Percentiles rank a stretch among this genome's conserved stretches.
Evolutionary conservation across 2,329 filamentous ascomycete genomes (phyloP).

Genomic region (Claviceps fusiformis): DNA sequence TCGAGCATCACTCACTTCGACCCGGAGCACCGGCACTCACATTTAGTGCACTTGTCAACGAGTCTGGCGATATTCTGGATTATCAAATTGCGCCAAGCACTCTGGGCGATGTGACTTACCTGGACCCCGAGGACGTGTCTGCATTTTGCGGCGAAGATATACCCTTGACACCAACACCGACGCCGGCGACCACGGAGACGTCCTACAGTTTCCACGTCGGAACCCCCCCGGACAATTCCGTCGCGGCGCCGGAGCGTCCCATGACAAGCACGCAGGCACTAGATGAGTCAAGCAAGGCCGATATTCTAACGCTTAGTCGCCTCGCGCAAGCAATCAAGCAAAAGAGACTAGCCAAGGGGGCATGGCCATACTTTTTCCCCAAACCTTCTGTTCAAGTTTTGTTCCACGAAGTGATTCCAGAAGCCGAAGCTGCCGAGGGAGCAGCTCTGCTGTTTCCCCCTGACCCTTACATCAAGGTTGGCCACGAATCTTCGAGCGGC

Average conservation of each 20-base stretch:
- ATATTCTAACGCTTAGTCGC: conserved; percentile 33
- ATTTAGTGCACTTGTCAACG: conserved; percentile 45
- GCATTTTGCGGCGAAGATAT: conserved; percentile 25
- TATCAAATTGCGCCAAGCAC: conserved; percentile 39
- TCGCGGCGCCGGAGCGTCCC: conserved; percentile 19
- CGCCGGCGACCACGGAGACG: conserved; percentile 2
- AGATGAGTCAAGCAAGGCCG: conserved; percentile 25
- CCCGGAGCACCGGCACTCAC: conserved; percentile 40
- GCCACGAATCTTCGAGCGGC: conserved; percentile 16
- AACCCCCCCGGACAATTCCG: conserved; percentile 8
- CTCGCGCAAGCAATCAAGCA: conserved; percentile 33
- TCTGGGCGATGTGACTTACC: conserved; percentile 41
- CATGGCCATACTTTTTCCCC: conserved; percentile 33
- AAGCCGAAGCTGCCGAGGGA: conserved; percentile 5
- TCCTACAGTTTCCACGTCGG: conserved; percentile 17
- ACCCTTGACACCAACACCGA: conserved; percentile 5
- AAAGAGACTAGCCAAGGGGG: conserved; percentile 31
- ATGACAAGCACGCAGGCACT: conserved; percentile 32
- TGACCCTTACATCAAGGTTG: conserved; percentile 36
- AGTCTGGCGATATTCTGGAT: conserved; percentile 38
- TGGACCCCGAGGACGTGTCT: conserved; percentile 39
- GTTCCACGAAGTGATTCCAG: conserved; percentile 21
- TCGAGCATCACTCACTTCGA: conserved; percentile 41
- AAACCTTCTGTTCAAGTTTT: conserved; percentile 29
- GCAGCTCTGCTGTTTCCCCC: conserved; percentile 19